Conservation (phyloP, 106 monocot species). For the Acorus gramineus region DNA sequence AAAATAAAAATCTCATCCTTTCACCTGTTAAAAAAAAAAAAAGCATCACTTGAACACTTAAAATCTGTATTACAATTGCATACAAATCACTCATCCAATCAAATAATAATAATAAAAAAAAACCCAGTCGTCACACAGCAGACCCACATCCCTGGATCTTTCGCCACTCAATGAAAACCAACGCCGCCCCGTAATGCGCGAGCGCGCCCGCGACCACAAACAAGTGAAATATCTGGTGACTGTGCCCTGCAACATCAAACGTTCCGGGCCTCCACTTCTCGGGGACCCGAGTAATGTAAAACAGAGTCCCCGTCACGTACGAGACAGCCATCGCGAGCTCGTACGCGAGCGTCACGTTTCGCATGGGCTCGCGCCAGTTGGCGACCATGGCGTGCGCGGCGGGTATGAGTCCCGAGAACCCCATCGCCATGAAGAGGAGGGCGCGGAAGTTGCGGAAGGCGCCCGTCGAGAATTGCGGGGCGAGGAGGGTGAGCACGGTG, state of each 20-base stretch:
- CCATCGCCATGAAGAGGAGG: slow-evolving; percentile 57
- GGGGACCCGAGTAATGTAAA: slow-evolving; percentile 66
- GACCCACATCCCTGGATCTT: slow-evolving; percentile 23
- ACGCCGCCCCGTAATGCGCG: slow-evolving; percentile 56
- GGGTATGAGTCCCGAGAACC: slow-evolving; percentile 60
- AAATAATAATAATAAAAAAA: too few species aligned
- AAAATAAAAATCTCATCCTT: too few species aligned
- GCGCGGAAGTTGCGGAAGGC: slow-evolving; percentile 52
- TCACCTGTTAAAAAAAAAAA: too few species aligned
- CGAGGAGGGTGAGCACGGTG: slow-evolving; percentile 42
- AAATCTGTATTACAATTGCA: too few species aligned
- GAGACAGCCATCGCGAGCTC: slow-evolving; percentile 61
- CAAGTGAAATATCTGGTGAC: slow-evolving; percentile 89
- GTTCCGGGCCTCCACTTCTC: slow-evolving; percentile 73
- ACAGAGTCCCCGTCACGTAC: slow-evolving; percentile 48
- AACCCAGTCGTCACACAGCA: too few species aligned
- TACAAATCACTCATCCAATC: too few species aligned
- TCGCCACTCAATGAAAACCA: slow-evolving; percentile 43
- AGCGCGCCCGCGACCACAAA: slow-evolving; percentile 66
- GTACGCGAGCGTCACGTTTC: slow-evolving; percentile 44
- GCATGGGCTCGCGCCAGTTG: slow-evolving; percentile 58
- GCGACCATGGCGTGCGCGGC: slow-evolving; percentile 56
- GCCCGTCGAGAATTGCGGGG: slow-evolving; percentile 38
- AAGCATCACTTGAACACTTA: too few species aligned
- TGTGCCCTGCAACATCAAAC: slow-evolving; percentile 69